Base-by-base conservation (phyloP, 352 stramenopile genomes). In the Saprolegnia parasitica region DNA sequence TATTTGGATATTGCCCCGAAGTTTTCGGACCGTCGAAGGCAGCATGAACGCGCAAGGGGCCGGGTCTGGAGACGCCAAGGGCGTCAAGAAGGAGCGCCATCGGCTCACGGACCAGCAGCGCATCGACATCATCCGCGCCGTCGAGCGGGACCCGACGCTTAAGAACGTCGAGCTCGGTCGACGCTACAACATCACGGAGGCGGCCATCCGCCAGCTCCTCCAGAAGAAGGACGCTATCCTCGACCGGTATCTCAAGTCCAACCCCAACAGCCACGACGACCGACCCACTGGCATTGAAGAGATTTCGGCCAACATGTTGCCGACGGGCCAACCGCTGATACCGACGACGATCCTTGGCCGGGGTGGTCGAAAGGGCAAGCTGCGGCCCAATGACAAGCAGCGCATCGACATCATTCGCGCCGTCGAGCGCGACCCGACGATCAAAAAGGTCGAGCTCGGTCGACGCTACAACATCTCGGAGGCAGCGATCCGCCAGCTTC, bases 161-260 rank as follows among this genome's bases (percentile, higher is more conserved):
- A 95, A 95, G 77, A 95, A 95, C 65, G 87, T 95, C 46, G 87
- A 95, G 70, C 74, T 95, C 21, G 87, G 85, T 23, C 90, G 91
- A 71, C 84, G 80, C 40, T 95, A 95, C 71, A 86, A 86, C 62
- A 86, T 95, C 45, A 93, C 87, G 10, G 87, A 95, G 56, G 87
- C 85, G 47, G 87, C 87, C 63, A 95, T 95, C 71, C 87, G 87
- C 67, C 93, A 95, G 76, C 86, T 95, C 64, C 91, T 91, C 74
- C 85, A 95, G 74, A 93, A 93, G 74, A 90, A 95, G 72, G 84
- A 93, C 78, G 82, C 78, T 18, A 86, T 95, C 64, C 85, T 86
- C 73, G 84, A 90, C 49, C 87, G 87, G 60, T 95, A 95, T 39
- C 18, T 67, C 16, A 67, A 67, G 58, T 56, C 58, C 13, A 67